Evolutionary conservation across 164 flowering plant genomes (phyloP), one percentile per base, ranked within the genome.

Genomic region (Aristolochia contorta): DNA sequence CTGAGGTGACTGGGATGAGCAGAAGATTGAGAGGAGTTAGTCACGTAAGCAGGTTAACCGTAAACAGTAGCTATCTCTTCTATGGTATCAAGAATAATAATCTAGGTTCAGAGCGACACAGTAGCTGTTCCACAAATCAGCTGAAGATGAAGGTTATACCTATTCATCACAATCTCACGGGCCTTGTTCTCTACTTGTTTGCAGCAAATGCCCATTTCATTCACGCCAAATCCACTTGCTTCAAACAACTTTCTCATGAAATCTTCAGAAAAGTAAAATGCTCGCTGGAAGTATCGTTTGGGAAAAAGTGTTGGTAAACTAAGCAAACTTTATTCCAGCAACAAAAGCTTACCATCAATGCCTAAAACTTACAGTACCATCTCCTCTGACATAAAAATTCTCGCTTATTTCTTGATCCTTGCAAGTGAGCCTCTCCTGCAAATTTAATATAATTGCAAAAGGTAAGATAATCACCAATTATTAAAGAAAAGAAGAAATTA

Each of bases 331-430:
- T 37, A 37, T 37, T 37, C 3, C 9, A 37, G 43, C 3, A 37
- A 37, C 1, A 10, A 37, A 37, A 4, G 43, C 43, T 37, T 37
- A 37, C 43, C 10, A 37, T 37, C 43, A 3, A 10, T 10, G 12
- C 43, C 43, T 6, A 37, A 37, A 37, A 37, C 99, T 82, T 75
- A 93, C 99, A 71, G 99, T 93, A 59, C 99, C 99, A 77, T 93
- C 99, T 65, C 99, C 99, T 69, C 99, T 78, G 69, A 86, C 99
- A 77, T 80, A 93, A 63, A 93, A 93, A 70, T 93, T 90, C 63
- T 90, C 93, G 64, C 96, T 85, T 60, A 93, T 90, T 73, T 78
- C 79, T 62, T 90, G 99, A 73, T 93, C 93, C 78, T 93, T 93
- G 79, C 79, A 64, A 53, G 69, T 69, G 33, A 93, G 67, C 61